A percentile compares a stretch with the other conserved stretches of the same genome.
Conservation (phyloP, 1,284 basidiomycete genomes). For the Tremellales sp. region DNA sequence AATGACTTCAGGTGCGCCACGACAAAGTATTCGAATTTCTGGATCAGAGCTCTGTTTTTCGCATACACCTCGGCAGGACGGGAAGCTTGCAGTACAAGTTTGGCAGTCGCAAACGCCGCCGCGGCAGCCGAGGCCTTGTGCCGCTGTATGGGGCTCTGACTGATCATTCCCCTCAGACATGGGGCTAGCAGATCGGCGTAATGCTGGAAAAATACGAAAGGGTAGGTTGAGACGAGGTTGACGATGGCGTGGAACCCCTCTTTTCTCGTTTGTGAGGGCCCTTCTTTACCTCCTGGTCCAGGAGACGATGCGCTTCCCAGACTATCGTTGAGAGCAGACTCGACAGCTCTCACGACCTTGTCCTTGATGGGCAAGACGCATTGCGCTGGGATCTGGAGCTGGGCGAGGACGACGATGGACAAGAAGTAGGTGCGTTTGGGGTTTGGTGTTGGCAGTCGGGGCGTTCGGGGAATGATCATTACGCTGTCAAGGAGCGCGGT, state of each 20-base stretch:
- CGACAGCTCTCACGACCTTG: constrained; percentile 37
- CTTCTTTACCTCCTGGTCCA: constrained; percentile 16
- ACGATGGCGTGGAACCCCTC: constrained; percentile 39
- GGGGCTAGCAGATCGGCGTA: constrained; percentile 34
- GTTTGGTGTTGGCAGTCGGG: constrained; percentile 41
- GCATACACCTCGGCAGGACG: constrained; percentile 14
- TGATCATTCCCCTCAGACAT: constrained; percentile 27
- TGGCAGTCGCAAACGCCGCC: constrained; percentile 32
- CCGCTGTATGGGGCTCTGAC: constrained; percentile 19
- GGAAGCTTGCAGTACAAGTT: constrained; percentile 21
- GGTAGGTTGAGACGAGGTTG: constrained; percentile 39
- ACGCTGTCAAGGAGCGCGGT: constrained; percentile 37
- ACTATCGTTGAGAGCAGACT: constrained; percentile 28
- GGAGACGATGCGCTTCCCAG: constrained; percentile 18
- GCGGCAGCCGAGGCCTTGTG: constrained; percentile 27
- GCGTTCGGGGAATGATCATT: constrained; percentile 41
- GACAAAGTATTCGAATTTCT: constrained; percentile 28
- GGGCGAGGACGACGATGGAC: constrained; percentile 38
- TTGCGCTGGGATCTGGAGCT: constrained; percentile 32
- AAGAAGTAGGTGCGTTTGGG: constrained; percentile 48
- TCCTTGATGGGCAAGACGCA: constrained; percentile 32
- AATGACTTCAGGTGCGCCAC: constrained; percentile 26
- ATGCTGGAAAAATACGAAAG: constrained; percentile 33
- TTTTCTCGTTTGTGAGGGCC: constrained; percentile 27
- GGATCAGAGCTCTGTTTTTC: constrained; percentile 10